These are phyloP conservation scores for Leptographium procerum DNA, from an alignment of 2,329 filamentous ascomycete species.

Conservation along the genomic window DNA sequence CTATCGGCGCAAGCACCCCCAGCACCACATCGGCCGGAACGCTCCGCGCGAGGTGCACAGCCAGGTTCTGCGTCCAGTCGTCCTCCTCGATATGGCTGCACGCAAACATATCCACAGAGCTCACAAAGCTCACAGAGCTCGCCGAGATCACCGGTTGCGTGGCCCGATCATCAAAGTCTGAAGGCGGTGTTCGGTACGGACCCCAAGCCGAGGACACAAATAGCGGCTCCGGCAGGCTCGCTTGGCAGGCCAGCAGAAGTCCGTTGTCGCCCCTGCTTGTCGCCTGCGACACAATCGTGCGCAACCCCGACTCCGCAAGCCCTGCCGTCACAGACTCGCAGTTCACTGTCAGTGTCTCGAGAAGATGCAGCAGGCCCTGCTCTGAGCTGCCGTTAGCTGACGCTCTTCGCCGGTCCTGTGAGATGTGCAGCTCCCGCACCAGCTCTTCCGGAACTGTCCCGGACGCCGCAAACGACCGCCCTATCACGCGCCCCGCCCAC, in stretches of 20 bases:
- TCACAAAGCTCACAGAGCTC: background rate
- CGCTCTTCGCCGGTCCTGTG: conserved; percentile 32
- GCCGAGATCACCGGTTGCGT: background rate
- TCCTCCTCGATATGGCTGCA: conserved; percentile 29
- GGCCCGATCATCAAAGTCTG: conserved; percentile 29
- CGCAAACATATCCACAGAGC: conserved; percentile 23
- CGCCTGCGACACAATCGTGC: conserved; percentile 44
- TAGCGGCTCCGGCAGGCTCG: conserved; percentile 39
- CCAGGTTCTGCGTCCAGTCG: conserved; percentile 52
- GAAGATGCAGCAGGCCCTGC: conserved; percentile 46
- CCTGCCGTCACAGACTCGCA: conserved; percentile 44
- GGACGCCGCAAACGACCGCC: conserved; percentile 69
- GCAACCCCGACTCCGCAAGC: conserved; percentile 48
- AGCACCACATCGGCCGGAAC: conserved; percentile 56
- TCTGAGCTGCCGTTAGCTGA: conserved; percentile 46
- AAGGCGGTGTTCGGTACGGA: conserved; percentile 42
- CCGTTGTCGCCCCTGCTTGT: conserved; percentile 32
- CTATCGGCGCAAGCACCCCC: conserved; percentile 52
- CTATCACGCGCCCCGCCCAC: conserved; percentile 79
- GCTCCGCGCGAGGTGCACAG: conserved; percentile 47
- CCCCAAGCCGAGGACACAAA: conserved; percentile 45
- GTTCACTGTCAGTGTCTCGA: conserved; percentile 50
- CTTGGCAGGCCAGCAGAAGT: conserved; percentile 38
- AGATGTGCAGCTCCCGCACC: conserved; percentile 46
- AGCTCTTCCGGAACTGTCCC: conserved; percentile 54